These are phyloP conservation scores for Friedmanniomyces simplex DNA, from an alignment of 495 filamentous ascomycete genomes.

Conservation along the genomic window DNA sequence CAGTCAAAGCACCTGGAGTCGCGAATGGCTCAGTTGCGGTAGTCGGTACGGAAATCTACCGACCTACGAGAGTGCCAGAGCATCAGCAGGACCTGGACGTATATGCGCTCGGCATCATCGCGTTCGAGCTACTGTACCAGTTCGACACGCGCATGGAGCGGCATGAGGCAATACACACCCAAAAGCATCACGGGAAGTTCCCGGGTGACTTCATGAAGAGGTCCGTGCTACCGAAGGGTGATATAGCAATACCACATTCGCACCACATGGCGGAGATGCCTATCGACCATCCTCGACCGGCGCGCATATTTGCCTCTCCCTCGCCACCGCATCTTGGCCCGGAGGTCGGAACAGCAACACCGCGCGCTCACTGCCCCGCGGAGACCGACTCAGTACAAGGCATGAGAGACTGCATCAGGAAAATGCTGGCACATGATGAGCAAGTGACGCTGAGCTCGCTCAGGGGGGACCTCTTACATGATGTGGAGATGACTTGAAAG, in stretches of 20 bases:
- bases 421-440: neutral
- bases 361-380: too few relatives aligned
- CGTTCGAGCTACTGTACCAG: conserved; percentile 30
- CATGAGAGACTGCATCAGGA: neutral
- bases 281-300: too few relatives aligned
- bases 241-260: too few relatives aligned
- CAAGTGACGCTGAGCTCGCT: neutral
- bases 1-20: neutral
- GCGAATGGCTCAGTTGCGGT: neutral
- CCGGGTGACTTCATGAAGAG: neutral
- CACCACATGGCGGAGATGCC: too few relatives aligned
- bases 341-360: too few relatives aligned
- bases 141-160: conserved; percentile 27
- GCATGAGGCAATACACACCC: neutral
- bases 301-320: too few relatives aligned
- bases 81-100: conserved; percentile 32
- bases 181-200: neutral
- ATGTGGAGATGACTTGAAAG: neutral
- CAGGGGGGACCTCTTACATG: neutral
- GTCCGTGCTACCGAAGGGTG: neutral
- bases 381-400: too few relatives aligned
- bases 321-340: too few relatives aligned
- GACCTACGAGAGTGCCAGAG: conserved; percentile 13
- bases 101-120: conserved; percentile 34
- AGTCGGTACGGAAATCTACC: conserved; percentile 34